Percentiles rank a stretch among this genome's conserved stretches.
Conservation (phyloP, 1,284 basidiomycete genomes). For the Ganoderma leucocontextum region DNA sequence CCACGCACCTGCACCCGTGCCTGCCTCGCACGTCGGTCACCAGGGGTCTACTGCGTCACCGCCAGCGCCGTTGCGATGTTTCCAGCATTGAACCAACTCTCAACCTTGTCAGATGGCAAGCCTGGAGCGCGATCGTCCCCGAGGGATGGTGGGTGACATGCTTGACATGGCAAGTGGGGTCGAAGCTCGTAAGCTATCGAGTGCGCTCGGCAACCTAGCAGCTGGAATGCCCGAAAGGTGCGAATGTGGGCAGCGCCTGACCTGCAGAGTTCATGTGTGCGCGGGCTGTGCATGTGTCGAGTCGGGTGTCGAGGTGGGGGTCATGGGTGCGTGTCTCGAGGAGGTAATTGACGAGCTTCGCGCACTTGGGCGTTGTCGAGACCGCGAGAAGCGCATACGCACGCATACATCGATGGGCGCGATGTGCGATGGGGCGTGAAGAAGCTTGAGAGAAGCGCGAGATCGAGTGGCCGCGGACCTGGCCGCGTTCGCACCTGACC, state of each 20-base stretch:
- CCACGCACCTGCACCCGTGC: not conserved
- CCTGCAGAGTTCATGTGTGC: not conserved
- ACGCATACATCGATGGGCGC: not conserved
- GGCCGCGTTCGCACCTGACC: not conserved
- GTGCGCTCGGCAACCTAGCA: not conserved
- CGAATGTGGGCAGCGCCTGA: not conserved
- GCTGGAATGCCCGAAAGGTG: conserved; percentile 14
- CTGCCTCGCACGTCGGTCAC: not conserved
- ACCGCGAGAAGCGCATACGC: not conserved
- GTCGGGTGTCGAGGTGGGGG: conserved; percentile 3
- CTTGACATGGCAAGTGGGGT: not conserved
- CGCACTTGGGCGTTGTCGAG: not conserved
- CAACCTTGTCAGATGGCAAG: not conserved
- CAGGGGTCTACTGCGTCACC: not conserved
- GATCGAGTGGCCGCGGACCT: not conserved
- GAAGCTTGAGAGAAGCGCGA: conserved; percentile 1
- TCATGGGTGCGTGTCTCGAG: conserved; percentile 5
- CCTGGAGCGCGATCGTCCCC: conserved; percentile 11
- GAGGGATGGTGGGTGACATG: not conserved
- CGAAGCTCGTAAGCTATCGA: not conserved
- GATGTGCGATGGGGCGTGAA: not conserved
- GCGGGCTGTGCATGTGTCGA: conserved; percentile 1
- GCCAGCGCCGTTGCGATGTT: not conserved
- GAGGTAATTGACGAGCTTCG: not conserved
- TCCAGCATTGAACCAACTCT: not conserved